Base-by-base conservation (phyloP, 2,329 filamentous ascomycete species). In the Thielaviopsis musarum region DNA sequence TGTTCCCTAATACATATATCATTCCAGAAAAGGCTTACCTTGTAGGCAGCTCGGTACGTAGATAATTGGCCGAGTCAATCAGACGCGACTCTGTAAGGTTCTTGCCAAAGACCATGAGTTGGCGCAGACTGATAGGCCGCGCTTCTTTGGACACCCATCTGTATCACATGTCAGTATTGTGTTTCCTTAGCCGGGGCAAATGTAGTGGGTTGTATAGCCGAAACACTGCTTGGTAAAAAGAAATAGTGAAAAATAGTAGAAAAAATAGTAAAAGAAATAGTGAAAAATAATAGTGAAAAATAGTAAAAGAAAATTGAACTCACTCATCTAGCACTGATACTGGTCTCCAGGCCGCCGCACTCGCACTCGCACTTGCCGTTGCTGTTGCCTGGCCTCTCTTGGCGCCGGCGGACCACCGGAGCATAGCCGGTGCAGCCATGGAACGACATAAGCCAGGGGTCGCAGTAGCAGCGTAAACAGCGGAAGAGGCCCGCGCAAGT, bases 21-120 rank as follows among this genome's bases (percentile, higher is more conserved):
- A 10, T 34, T 3, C 30, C 30, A 22, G 49, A 15, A 58, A 22
- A 51, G 19, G 30, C 73, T 62, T 70, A 86, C 84, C 87, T 81
- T 6, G 87, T 93, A 6, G 91, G 91, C 57, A 98, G 80, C 74
- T 98, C 93, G 5, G 90, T 90, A 61, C 93, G 87, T 57, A 97
- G 91, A 75, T 98, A 98, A 73, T 98, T 98, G 63, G 93, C 93
- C 52, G 91, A 96, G 73, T 88, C 91, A 65, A 98, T 81, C 63
- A 98, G 78, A 61, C 94, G 85, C 57, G 83, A 79, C 72, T 97
- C 91, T 54, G 91, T 96, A 69, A 98, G 74, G 22, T 91, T 94
- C 54, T 93, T 85, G 30, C 93, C 93, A 72, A 97, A 98, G 67
- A 97, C 94, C 74, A 95, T 97, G 67, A 98, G 80, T 73, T 97